Evolutionary conservation across 75 land plant genomes (phyloP).

Genomic region (Adiantum capillusveneris): DNA sequence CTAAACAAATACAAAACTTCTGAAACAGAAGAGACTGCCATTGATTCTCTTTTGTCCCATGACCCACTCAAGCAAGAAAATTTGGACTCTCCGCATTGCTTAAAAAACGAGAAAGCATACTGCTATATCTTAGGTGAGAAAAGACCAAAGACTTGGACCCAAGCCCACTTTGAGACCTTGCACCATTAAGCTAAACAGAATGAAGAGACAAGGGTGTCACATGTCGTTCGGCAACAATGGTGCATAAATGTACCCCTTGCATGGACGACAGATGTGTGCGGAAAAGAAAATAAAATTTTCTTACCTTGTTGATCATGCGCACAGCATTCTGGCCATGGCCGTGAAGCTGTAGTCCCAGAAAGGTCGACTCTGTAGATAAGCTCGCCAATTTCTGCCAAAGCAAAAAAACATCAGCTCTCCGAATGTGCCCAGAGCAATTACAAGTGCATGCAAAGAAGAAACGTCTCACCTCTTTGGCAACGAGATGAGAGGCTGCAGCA

Average conservation of each 20-base stretch:
- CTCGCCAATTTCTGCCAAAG: background rate
- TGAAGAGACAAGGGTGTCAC: background rate
- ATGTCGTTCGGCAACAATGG: background rate
- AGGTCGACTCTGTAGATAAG: slow-evolving; percentile 38
- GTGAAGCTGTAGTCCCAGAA: slow-evolving; percentile 45
- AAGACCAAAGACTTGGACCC: too few relatives aligned
- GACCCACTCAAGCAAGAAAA: too few relatives aligned
- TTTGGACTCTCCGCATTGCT: too few relatives aligned
- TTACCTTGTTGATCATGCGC: slow-evolving; percentile 32
- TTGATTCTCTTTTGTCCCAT: too few relatives aligned
- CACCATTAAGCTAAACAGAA: background rate
- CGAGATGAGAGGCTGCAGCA: background rate
- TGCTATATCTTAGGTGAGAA: too few relatives aligned
- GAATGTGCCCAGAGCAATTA: slow-evolving; percentile 2
- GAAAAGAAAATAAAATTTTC: background rate
- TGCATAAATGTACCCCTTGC: too few relatives aligned
- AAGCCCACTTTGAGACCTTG: background rate
- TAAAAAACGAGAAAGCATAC: too few relatives aligned
- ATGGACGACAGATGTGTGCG: too few relatives aligned
- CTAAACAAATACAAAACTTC: too few relatives aligned
- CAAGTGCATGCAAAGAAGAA: background rate
- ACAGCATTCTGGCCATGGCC: slow-evolving; percentile 36
- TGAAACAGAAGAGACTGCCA: too few relatives aligned
- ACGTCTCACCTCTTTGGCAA: background rate
- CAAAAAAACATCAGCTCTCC: slow-evolving; percentile 29